Percentiles rank a stretch among this genome's conserved stretches.
Evolutionary conservation across 768 basidiomycete genomes (phyloP).

Genomic region (Collybiopsis luxurians): DNA sequence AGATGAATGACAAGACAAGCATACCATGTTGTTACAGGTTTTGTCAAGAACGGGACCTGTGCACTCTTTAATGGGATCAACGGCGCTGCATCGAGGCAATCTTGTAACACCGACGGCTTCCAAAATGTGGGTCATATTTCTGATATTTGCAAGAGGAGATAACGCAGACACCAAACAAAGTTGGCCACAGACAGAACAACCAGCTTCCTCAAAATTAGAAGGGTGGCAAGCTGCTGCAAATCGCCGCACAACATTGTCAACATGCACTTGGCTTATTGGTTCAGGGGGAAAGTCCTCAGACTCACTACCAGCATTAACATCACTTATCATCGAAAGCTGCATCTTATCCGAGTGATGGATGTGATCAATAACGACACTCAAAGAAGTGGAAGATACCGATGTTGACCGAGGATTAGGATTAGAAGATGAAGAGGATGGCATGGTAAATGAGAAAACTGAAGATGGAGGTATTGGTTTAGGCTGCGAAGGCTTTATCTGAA

Average conservation of each 20-base stretch:
- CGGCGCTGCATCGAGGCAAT: not conserved
- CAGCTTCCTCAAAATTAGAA: conserved; percentile 19
- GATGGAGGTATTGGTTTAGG: too few species aligned
- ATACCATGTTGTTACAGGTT: not conserved
- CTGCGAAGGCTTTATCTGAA: too few species aligned
- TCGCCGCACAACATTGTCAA: not conserved
- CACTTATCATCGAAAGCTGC: too few species aligned
- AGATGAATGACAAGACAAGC: not conserved
- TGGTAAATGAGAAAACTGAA: too few species aligned
- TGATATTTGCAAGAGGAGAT: not conserved
- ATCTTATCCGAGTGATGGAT: too few species aligned
- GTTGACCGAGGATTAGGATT: too few species aligned
- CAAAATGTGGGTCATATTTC: conserved; percentile 3
- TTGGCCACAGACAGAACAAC: conserved; percentile 29
- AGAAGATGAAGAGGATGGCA: too few species aligned
- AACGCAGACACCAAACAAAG: conserved; percentile 7
- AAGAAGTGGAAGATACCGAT: too few species aligned
- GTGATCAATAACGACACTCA: too few species aligned
- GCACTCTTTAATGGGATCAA: not conserved
- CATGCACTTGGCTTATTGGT: not conserved
- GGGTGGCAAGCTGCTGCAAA: not conserved
- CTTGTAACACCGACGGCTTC: not conserved
- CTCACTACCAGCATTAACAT: too few species aligned
- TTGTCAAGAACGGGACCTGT: not conserved
- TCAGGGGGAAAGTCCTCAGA: not conserved